Base-by-base conservation (phyloP, 805 yeast genomes). In the Suhomyces emberorum region DNA sequence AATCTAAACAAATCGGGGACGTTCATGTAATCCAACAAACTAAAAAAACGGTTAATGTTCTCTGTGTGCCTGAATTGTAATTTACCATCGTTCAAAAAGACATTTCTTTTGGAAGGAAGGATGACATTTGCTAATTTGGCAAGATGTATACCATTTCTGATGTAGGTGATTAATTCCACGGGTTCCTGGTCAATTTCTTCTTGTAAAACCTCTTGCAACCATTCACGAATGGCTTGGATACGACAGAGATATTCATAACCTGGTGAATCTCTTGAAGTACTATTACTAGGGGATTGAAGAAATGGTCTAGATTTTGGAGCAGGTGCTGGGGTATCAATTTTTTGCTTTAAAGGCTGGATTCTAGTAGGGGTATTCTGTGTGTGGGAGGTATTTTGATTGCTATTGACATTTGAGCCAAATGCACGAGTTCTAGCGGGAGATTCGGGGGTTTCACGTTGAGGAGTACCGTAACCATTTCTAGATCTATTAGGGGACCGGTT, bases 41-140 rank as follows among this genome's bases (percentile, higher is more conserved):
- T 68, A 55, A 91, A 82, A 57, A 91, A 89, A 15, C 79, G 70
- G 49, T 88, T 87, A 54, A 93, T 91, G 55, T 93, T 93, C 54
- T 93, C 97, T 0, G 96, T 87, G 57, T 88, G 96, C 43, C 84
- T 79, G 67, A 87, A 93, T 55, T 88, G 89, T 26, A 89, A 69
- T 54, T 65, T 54, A 38, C 54, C 47, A 46, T 69, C 84, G 48
- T 73, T 74, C 32, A 77, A 77, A 49, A 75, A 83, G 55, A 56
- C 76, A 58, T 46, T 69, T 65, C 32, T 79, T 79, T 35, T 63
- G 0, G 76, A 71, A 0, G 96, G 91, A 31, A 83, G 77, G 36
- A 93, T 79, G 2, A 69, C 73, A 47, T 78, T 76, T 7, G 95
- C 80, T 28, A 91, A 59, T 52, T 84, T 79, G 2, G 97, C 97